Conservation (phyloP, 352 stramenopile species). For the Phytopythium aichiense region DNA sequence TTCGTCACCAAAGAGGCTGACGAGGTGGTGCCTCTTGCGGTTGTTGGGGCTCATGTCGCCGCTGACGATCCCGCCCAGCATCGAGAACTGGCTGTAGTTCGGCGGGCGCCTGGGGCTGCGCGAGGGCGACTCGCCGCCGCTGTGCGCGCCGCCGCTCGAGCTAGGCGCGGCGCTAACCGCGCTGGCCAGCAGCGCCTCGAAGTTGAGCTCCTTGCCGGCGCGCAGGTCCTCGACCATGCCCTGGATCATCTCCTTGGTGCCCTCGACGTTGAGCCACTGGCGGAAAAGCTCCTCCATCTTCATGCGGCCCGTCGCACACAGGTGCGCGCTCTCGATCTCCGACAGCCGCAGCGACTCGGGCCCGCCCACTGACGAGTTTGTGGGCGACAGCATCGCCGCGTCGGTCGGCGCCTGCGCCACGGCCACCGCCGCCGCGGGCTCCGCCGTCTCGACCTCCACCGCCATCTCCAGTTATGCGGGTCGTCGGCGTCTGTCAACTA, state of each 20-base stretch:
- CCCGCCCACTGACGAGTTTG: constrained; percentile 19
- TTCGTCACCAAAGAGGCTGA: constrained; percentile 77
- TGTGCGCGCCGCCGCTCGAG: constrained; percentile 9
- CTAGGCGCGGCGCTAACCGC: constrained; percentile 8
- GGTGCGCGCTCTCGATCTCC: constrained; percentile 76
- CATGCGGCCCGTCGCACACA: constrained; percentile 73
- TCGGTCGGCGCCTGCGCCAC: constrained; percentile 12
- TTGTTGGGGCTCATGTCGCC: constrained; percentile 33
- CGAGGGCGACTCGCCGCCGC: constrained; percentile 41
- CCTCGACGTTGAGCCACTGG: constrained; percentile 84
- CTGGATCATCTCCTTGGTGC: constrained; percentile 84
- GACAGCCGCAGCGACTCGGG: constrained; percentile 63
- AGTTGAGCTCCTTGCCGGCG: constrained; percentile 62
- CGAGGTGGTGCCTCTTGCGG: constrained; percentile 56
- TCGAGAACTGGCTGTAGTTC: constrained; percentile 71
- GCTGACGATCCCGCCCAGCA: constrained; percentile 17
- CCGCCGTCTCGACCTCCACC: constrained; percentile 39
- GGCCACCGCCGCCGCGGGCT: constrained; percentile 3
- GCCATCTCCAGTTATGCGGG: constrained; percentile 20
- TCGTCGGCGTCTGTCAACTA: no score
- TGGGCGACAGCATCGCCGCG: constrained; percentile 57
- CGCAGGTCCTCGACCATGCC: constrained; percentile 73
- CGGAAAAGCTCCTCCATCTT: constrained; percentile 89
- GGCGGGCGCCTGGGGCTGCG: constrained; percentile 78
- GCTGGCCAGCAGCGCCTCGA: constrained; percentile 29